A percentile compares a stretch with the other conserved stretches of the same genome.
phyloP scores from a whole-genome alignment of 2,329 filamentous ascomycete species.

The Fusarium proliferatum region DNA sequence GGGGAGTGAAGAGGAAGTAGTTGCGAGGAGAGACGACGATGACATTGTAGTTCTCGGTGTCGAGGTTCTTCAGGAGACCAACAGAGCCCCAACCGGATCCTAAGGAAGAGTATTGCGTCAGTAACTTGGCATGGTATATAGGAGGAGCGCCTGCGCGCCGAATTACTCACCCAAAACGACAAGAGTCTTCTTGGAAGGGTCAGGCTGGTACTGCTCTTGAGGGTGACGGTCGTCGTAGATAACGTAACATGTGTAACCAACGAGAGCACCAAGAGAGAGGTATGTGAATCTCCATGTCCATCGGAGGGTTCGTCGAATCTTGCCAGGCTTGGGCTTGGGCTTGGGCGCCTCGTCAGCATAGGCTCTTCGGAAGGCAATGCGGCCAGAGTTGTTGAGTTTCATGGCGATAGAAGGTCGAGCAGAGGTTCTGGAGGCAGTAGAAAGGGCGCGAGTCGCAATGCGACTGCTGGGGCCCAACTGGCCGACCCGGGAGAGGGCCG shows the following conservation, averaged over 20 bases:
- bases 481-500: constrained; percentile 49
- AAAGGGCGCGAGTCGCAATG: constrained; percentile 50
- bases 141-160: constrained; percentile 6
- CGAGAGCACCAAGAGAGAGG: constrained; percentile 74
- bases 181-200: constrained; percentile 94
- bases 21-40: constrained; percentile 97
- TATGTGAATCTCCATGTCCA: constrained; percentile 89
- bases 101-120: constrained; percentile 53
- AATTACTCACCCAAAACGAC: constrained; percentile 83
- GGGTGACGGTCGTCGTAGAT: constrained; percentile 88
- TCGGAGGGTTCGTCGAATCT: constrained; percentile 75
- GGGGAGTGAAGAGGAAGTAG: constrained; percentile 99
- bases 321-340: constrained; percentile 62
- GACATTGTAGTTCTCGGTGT: constrained; percentile 99
- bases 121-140: constrained; percentile 26
- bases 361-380: constrained; percentile 56
- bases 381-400: constrained; percentile 51
- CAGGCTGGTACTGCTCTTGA: constrained; percentile 78
- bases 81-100: constrained; percentile 97
- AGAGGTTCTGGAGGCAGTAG: constrained; percentile 47
- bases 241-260: constrained; percentile 80
- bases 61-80: constrained; percentile 96
- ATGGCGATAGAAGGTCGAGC: constrained; percentile 49
- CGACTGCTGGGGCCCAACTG: constrained; percentile 46
- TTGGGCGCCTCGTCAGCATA: constrained; percentile 64